phyloP scores from a whole-genome alignment of 2,329 filamentous ascomycete species.

The Phaeoacremonium minimum region DNA sequence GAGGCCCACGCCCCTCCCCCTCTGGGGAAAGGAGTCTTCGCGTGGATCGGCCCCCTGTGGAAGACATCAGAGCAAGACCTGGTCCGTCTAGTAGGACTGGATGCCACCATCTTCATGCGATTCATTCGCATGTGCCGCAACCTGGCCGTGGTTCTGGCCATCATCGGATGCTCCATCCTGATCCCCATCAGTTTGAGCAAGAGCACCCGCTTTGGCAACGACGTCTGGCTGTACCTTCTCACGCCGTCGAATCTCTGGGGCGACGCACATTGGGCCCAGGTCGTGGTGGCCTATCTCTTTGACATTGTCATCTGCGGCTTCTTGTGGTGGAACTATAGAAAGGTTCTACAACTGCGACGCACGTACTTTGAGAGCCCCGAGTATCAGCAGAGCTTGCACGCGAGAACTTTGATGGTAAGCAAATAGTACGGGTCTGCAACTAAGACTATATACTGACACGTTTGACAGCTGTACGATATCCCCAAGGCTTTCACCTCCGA shows the following conservation, averaged over 20 bases:
- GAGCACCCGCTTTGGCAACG: constrained; percentile 27
- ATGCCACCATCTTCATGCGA: constrained; percentile 85
- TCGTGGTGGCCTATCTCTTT: constrained; percentile 59
- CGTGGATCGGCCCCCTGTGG: constrained; percentile 79
- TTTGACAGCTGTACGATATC: constrained; percentile 73
- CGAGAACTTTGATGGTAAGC: constrained; percentile 62
- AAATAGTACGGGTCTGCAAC: too few species aligned
- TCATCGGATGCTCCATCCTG: constrained; percentile 72
- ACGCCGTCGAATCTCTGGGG: constrained; percentile 54
- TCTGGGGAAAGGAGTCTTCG: constrained; percentile 80
- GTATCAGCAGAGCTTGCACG: constrained; percentile 83
- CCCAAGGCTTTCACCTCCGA: constrained; percentile 73
- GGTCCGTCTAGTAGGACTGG: constrained; percentile 80
- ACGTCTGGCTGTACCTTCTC: constrained; percentile 52
- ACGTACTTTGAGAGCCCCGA: constrained; percentile 81
- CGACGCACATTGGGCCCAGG: constrained; percentile 52
- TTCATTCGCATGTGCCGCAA: constrained; percentile 90
- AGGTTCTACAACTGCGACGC: constrained; percentile 65
- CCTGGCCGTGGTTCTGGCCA: constrained; percentile 69
- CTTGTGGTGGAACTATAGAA: constrained; percentile 86
- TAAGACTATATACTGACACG: constrained; percentile 9
- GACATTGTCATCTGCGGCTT: constrained; percentile 74
- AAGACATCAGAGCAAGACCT: constrained; percentile 73
- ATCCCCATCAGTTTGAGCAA: constrained; percentile 72
- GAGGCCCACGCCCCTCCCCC: constrained; percentile 84